Percentiles rank a stretch among this genome's conserved stretches.
phyloP scores from a whole-genome alignment of 352 stramenopile species.

The Phytophthora pisi region DNA sequence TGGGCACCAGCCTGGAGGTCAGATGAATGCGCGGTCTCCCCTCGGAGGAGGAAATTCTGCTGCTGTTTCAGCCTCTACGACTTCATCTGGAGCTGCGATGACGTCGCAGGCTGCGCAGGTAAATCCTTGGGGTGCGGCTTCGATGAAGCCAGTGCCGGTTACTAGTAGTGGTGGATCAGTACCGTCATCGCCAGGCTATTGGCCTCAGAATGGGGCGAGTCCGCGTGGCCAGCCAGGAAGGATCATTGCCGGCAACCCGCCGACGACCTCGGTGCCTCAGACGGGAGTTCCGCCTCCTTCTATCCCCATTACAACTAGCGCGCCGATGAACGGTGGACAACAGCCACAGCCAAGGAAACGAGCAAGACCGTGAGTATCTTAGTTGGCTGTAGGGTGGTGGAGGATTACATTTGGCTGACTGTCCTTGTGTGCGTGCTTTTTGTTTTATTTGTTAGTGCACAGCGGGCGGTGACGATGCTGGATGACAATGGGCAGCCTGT shows the following conservation, averaged over 20 bases:
- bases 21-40: neutral
- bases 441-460: conserved; percentile 10
- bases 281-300: conserved; percentile 13
- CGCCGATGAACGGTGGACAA: conserved; percentile 2
- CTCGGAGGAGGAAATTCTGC: neutral
- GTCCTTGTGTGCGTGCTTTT: neutral
- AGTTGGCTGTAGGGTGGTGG: neutral
- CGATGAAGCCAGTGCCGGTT: neutral
- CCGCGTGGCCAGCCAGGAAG: neutral
- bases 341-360: conserved; percentile 46
- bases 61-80: neutral
- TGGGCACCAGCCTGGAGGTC: neutral
- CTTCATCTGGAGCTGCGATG: neutral
- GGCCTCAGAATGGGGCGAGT: conserved; percentile 11
- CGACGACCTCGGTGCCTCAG: neutral
- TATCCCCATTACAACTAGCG: conserved; percentile 1
- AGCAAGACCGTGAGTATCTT: conserved; percentile 45
- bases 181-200: neutral
- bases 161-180: neutral
- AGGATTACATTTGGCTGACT: neutral
- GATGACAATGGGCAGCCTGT: conserved; percentile 35
- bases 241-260: neutral
- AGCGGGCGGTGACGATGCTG: conserved; percentile 28
- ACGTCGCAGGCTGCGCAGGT: neutral
- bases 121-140: neutral